Percentiles rank a stretch among this genome's conserved stretches.
These are phyloP conservation scores for Hebeloma cylindrosporum DNA, from an alignment of 768 basidiomycete genomes.

Conservation along the genomic window DNA sequence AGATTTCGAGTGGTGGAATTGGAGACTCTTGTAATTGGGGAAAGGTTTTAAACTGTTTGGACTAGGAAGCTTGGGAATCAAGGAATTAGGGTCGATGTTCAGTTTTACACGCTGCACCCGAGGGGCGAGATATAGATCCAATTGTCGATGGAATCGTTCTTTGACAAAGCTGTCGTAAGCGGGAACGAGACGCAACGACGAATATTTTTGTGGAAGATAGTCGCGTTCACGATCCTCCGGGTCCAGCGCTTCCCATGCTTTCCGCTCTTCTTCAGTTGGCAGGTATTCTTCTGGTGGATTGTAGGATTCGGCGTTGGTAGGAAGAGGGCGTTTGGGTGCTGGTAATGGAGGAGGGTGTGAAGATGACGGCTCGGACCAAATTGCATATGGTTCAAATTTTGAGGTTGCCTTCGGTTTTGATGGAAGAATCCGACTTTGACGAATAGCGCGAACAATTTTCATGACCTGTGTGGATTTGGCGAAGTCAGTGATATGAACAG, in stretches of 20 bases:
- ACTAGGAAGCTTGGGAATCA: constrained; percentile 93
- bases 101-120: constrained; percentile 84
- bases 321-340: constrained; percentile 87
- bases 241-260: constrained; percentile 80
- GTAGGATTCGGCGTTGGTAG: constrained; percentile 95
- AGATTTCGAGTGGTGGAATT: constrained; percentile 63
- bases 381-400: constrained; percentile 74
- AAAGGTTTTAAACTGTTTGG: constrained; percentile 91
- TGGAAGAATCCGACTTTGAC: constrained; percentile 91
- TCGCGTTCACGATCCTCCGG: constrained; percentile 88
- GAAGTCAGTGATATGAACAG: constrained; percentile 2
- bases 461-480: constrained; percentile 78
- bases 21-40: constrained; percentile 81
- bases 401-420: constrained; percentile 79
- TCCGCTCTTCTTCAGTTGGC: constrained; percentile 77
- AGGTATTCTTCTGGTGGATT: constrained; percentile 98
- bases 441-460: constrained; percentile 99
- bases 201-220: constrained; percentile 85
- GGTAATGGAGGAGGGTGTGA: constrained; percentile 83
- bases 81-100: constrained; percentile 86
- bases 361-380: constrained; percentile 85
- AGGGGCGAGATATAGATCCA: constrained; percentile 96
- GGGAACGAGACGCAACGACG: constrained; percentile 84
- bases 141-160: constrained; percentile 88
- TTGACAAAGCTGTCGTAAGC: constrained; percentile 91